A percentile compares a stretch with the other conserved stretches of the same genome.
Conservation (phyloP, 345 rosid species). For the Murraya koenigii region DNA sequence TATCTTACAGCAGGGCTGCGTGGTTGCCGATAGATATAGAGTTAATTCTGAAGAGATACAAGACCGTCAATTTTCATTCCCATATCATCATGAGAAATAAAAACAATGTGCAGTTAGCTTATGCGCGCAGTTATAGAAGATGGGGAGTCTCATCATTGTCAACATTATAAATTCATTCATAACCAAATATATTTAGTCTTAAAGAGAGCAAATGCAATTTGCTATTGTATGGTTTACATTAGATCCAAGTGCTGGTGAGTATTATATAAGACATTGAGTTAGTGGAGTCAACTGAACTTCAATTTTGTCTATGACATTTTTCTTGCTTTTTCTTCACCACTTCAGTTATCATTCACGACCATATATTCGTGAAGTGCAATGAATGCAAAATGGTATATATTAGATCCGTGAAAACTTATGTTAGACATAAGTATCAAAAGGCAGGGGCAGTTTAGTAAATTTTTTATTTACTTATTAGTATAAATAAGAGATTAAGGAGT, state of each 20-base stretch:
- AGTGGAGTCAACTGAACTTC: neutral
- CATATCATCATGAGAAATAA: neutral
- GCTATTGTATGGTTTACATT: neutral
- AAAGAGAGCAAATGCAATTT: neutral
- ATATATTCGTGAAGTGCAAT: neutral
- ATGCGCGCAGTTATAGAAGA: slow-evolving; percentile 13
- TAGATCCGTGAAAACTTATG: too few relatives aligned
- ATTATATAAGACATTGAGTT: neutral
- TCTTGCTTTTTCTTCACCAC: neutral
- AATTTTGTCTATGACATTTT: neutral
- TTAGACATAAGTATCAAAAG: too few relatives aligned
- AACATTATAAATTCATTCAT: neutral
- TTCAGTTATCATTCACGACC: neutral
- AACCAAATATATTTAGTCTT: neutral
- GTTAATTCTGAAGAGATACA: neutral
- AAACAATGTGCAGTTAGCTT: neutral
- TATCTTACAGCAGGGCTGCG: neutral
- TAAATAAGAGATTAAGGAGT: too few relatives aligned
- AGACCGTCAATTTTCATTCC: neutral
- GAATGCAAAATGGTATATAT: neutral
- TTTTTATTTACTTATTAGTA: too few relatives aligned
- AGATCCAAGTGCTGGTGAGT: neutral
- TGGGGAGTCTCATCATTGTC: slow-evolving; percentile 10
- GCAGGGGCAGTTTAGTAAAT: too few relatives aligned
- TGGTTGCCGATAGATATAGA: neutral